Base-by-base conservation (phyloP, 2,329 filamentous ascomycete species). In the Colletotrichum gigasporum region DNA sequence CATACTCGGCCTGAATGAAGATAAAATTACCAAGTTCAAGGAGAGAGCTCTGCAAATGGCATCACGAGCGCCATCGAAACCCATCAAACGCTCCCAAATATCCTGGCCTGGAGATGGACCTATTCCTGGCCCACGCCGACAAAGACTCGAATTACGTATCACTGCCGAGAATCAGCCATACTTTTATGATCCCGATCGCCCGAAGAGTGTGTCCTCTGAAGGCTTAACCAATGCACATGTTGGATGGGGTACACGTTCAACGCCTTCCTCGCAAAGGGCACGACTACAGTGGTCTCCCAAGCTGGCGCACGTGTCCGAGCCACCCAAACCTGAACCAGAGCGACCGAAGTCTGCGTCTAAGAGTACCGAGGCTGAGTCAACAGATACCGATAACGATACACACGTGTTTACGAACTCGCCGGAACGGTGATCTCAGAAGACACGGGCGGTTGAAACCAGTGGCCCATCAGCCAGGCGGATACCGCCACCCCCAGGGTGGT, bases 1-100 rank as follows among this genome's bases (percentile, higher is more conserved):
- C 12, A 48, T 57, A n/a, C n/a, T 57, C n/a, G n/a, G 54, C 32
- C 20, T 57, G 6, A 50, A 50, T 11, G 12, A 57, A 48, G 34
- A 57, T 39, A 48, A 57, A 12, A 18, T 57, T 8, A n/a, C 12
- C 1, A 57, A 57, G 42, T 57, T 57, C 44, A 32, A 11, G 7
- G 42, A 41, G 24, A 57, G 34, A 30, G 54, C 54, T 20, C n/a
- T 2, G n/a, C 5, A 57, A 57, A 18, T 32, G 28, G 44, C 16
- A 48, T 10, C 53, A 5, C 41, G 20, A 12, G 24, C 30, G n/a
- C 47, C 47, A 22, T 26, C 47, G 47, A 50, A 50, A 35, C 47
- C 47, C 47, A 50, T 50, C 30, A 35, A 50, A 35, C 47, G 47
- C 47, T 50, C 47, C 8, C 47, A 50, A 50, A 22, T 35, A 20